Evolutionary conservation across 2,329 filamentous ascomycete species (phyloP).

Genomic region (Aspergillus ibericus): DNA sequence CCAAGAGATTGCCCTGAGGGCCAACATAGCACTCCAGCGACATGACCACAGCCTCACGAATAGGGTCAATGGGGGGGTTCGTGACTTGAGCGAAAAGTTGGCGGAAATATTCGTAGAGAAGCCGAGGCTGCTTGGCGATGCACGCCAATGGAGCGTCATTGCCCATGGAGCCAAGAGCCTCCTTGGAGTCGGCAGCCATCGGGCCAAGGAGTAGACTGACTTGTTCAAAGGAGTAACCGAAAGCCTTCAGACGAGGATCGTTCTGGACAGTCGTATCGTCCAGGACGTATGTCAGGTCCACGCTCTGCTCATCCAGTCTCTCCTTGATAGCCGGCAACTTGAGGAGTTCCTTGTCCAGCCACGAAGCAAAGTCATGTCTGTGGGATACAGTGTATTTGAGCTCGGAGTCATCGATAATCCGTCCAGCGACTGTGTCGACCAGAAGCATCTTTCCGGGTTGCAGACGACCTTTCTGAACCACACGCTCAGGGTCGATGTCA

Average conservation of each 20-base stretch:
- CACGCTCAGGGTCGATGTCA: slow-evolving; percentile 80
- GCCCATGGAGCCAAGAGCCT: slow-evolving; percentile 95
- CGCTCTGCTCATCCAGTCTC: slow-evolving; percentile 53
- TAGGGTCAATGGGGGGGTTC: slow-evolving; percentile 95
- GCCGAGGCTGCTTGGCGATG: slow-evolving; percentile 81
- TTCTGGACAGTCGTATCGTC: slow-evolving; percentile 74
- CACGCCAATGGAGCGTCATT: slow-evolving; percentile 94
- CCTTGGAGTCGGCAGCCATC: slow-evolving; percentile 97
- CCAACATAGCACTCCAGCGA: slow-evolving; percentile 95
- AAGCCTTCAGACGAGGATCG: slow-evolving; percentile 79
- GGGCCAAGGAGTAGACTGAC: slow-evolving; percentile 87
- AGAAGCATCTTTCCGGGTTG: slow-evolving; percentile 95
- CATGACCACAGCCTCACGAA: slow-evolving; percentile 97
- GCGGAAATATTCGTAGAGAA: slow-evolving; percentile 95
- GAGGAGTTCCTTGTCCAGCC: slow-evolving; percentile 83
- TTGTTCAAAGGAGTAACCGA: slow-evolving; percentile 94
- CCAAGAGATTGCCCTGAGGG: slow-evolving; percentile 89
- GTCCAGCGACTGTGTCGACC: slow-evolving; percentile 85
- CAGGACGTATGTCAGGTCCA: slow-evolving; percentile 67
- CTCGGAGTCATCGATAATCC: slow-evolving; percentile 92
- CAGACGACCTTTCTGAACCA: slow-evolving; percentile 89
- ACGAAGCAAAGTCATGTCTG: slow-evolving; percentile 82
- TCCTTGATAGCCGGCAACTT: slow-evolving; percentile 74
- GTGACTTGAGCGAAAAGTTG: slow-evolving; percentile 98
- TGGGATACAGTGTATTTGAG: slow-evolving; percentile 85